Evolutionary conservation across 305 asterid genomes (phyloP).

Genomic region (Fraxinus albicans): DNA sequence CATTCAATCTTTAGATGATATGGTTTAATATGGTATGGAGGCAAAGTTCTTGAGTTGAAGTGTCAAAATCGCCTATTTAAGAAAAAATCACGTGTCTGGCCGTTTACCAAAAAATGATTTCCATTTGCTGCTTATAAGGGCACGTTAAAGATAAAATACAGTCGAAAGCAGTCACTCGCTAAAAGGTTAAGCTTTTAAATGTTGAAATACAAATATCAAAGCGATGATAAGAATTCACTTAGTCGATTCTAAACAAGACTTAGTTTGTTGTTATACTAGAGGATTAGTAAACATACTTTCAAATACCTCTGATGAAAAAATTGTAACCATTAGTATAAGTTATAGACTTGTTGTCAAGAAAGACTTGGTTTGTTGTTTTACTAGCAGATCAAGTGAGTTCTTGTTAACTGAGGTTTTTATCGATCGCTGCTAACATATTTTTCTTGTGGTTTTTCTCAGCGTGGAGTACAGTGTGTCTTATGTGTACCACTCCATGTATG

Average conservation of each 20-base stretch:
- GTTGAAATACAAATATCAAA: not conserved
- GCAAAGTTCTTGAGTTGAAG: not conserved
- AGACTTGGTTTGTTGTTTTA: too few species aligned
- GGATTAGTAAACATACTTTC: not conserved
- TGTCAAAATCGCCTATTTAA: not conserved
- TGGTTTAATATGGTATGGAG: not conserved
- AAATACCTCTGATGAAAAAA: not conserved
- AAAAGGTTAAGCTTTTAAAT: not conserved
- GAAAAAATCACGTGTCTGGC: not conserved
- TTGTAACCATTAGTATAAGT: not conserved
- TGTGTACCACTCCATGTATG: constrained; percentile 67
- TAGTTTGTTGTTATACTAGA: not conserved
- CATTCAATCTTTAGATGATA: not conserved
- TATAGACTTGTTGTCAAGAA: too few species aligned
- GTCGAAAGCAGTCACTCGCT: not conserved
- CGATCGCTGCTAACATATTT: constrained; percentile 7
- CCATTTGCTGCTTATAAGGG: too few species aligned
- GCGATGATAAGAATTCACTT: not conserved
- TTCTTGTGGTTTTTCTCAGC: constrained; percentile 37
- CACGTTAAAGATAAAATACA: not conserved
- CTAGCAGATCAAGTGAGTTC: too few species aligned
- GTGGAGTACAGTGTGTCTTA: constrained; percentile 76
- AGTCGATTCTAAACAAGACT: not conserved
- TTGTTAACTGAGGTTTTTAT: not conserved
- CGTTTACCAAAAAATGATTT: not conserved